Percentiles rank a stretch among this genome's conserved stretches.
phyloP scores from a whole-genome alignment of 2,329 filamentous ascomycete genomes.

The Venturia carpophila region DNA sequence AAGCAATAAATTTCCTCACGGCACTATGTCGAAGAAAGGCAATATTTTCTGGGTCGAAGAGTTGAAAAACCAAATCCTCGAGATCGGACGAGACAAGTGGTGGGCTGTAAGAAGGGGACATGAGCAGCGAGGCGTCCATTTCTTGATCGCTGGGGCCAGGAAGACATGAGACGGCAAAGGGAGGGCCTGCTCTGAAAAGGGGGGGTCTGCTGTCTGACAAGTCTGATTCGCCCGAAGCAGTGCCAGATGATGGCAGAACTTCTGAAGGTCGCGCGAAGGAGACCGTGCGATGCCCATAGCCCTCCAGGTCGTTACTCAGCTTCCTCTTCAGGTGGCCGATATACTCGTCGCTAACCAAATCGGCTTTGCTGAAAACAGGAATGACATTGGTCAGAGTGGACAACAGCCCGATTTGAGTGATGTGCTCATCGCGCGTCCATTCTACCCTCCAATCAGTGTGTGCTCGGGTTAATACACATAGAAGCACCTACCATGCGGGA shows the following conservation, averaged over 20 bases:
- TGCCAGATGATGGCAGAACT: constrained; percentile 28
- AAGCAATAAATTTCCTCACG: constrained; percentile 71
- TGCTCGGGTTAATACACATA: constrained; percentile 4
- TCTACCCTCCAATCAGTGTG: constrained; percentile 23
- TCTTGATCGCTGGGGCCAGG: constrained; percentile 64
- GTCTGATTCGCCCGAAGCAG: constrained; percentile 25
- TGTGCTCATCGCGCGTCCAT: constrained; percentile 39
- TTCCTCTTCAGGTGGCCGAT: constrained; percentile 52
- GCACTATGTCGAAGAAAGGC: constrained; percentile 75
- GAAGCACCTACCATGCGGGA: constrained; percentile 55
- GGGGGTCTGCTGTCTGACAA: neutral
- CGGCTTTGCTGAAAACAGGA: constrained; percentile 69
- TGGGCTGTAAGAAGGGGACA: constrained; percentile 84
- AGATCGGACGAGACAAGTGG: constrained; percentile 75
- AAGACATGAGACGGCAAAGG: constrained; percentile 72
- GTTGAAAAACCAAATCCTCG: constrained; percentile 54
- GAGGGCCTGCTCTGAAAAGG: constrained; percentile 30
- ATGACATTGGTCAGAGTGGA: constrained; percentile 74
- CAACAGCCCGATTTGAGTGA: constrained; percentile 64
- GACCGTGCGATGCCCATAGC: constrained; percentile 42
- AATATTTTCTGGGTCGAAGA: constrained; percentile 72
- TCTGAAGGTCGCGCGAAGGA: constrained; percentile 45
- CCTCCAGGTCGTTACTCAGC: constrained; percentile 49
- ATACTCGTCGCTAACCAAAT: constrained; percentile 55
- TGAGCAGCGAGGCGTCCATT: constrained; percentile 89